Evolutionary conservation across 345 rosid species (phyloP).

Genomic region (Rhizophora apiculata): DNA sequence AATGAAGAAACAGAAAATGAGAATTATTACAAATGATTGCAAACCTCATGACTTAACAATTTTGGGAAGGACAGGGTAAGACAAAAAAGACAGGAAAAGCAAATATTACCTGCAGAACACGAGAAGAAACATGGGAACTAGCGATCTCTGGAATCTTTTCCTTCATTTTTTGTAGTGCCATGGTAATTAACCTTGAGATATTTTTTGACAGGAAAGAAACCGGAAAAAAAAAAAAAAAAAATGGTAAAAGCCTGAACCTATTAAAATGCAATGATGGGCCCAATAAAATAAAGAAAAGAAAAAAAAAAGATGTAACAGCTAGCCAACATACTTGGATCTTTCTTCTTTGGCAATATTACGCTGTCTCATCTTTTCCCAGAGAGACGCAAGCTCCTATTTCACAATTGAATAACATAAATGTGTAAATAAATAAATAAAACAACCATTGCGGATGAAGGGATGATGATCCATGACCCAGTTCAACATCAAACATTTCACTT

Average conservation of each 20-base stretch:
- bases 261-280: neutral
- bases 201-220: neutral
- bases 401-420: neutral
- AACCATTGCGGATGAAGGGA: neutral
- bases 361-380: conserved; percentile 95
- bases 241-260: neutral
- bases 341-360: conserved; percentile 80
- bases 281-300: neutral
- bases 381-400: conserved; percentile 73
- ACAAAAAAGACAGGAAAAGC: neutral
- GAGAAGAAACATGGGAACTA: conserved; percentile 78
- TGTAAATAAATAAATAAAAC: neutral
- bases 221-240: neutral
- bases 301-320: neutral
- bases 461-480: no score
- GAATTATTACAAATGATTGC: neutral
- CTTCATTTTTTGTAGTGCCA: conserved; percentile 79
- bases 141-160: conserved; percentile 92
- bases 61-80: no score
- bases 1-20: conserved; percentile 17
- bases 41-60: neutral
- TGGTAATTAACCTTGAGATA: conserved; percentile 54
- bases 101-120: conserved; percentile 76
- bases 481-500: no score
- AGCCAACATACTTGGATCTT: conserved; percentile 60